Base-by-base conservation (phyloP, 768 basidiomycete genomes). In the Epithele typhae region DNA sequence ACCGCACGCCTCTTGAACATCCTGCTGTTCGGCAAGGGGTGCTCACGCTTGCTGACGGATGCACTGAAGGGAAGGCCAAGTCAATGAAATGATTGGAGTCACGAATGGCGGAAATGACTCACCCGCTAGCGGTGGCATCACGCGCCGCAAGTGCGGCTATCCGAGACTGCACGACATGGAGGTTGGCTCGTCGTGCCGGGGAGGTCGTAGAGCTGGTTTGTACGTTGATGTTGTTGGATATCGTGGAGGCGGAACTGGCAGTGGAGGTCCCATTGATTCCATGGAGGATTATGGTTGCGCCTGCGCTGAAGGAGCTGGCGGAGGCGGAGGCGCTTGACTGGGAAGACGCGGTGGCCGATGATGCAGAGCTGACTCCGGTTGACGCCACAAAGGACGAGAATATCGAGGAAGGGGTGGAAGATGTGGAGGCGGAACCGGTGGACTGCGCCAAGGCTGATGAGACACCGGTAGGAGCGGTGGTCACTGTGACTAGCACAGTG, bases 401-500 rank as follows among this genome's bases (percentile, higher is more conserved):
- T 11, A 37, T 33, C 4, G 45, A 21, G 11, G 46, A 40, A 8
- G 51, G 24, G n/a, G 41, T 33, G 11, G 44, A 24, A 19, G 24
- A 5, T 7, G 46, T 5, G 11, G 46, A 33, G 32, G 42, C 15
- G n/a, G 37, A 40, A 41, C 10, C 38, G 25, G 35, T 34, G 33
- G 19, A 34, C 14, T 34, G 43, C 32, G 27, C 40, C 17, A 39
- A 14, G 15, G n/a, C n/a, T 22, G n/a, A 24, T 24, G 12, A 10
- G 49, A 12, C 9, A n/a, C n/a, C n/a, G n/a, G 49, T 33, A 7
- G 46, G 48, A 3, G 36, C 21, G 10, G 53, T 47, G 12, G 58
- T 56, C 30, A 57, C 53, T 2, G 60, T 62, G 17, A 62, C 54
- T n/a, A 60, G 41, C 3, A 56, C 43, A 3, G 61, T 62, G 30